These are phyloP conservation scores for Metarhizium humberi DNA, from an alignment of 2,329 filamentous ascomycete species.

Conservation along the genomic window DNA sequence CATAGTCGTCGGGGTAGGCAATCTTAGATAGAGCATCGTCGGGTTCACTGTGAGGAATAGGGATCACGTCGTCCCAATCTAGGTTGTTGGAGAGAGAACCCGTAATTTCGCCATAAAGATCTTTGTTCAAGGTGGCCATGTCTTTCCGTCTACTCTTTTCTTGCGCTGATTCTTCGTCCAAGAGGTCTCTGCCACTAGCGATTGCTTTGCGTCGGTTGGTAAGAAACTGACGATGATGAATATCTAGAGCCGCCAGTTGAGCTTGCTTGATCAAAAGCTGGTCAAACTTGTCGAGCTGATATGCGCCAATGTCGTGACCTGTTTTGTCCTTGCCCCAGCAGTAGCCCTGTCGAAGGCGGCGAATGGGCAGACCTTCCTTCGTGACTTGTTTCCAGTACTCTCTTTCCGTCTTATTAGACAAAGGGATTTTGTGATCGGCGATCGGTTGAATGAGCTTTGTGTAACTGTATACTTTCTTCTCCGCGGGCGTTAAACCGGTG, in stretches of 20 bases:
- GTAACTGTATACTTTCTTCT: slow-evolving; percentile 40
- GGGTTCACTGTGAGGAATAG: slow-evolving; percentile 77
- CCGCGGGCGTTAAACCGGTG: slow-evolving; percentile 34
- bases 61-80: slow-evolving; percentile 74
- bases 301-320: slow-evolving; percentile 40
- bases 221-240: slow-evolving; percentile 36
- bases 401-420: slow-evolving; percentile 39
- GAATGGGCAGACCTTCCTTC: slow-evolving; percentile 41
- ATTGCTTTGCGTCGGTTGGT: slow-evolving; percentile 24
- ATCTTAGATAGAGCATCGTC: slow-evolving; percentile 83
- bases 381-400: slow-evolving; percentile 49
- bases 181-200: slow-evolving; percentile 15
- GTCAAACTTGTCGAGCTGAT: slow-evolving; percentile 36
- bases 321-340: slow-evolving; percentile 42
- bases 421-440: slow-evolving; percentile 22
- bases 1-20: slow-evolving; percentile 81
- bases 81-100: slow-evolving; percentile 50
- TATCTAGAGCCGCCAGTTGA: slow-evolving; percentile 31
- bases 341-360: slow-evolving; percentile 29
- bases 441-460: slow-evolving; percentile 34
- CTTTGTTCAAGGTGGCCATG: slow-evolving; percentile 41
- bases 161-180: slow-evolving; percentile 30
- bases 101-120: slow-evolving; percentile 42
- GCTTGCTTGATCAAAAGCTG: slow-evolving; percentile 31
- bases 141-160: slow-evolving; percentile 38